Evolutionary conservation across 2,329 filamentous ascomycete genomes (phyloP), one percentile per base, ranked within the genome.

Genomic region (Phymatotrichopsis omnivora): DNA sequence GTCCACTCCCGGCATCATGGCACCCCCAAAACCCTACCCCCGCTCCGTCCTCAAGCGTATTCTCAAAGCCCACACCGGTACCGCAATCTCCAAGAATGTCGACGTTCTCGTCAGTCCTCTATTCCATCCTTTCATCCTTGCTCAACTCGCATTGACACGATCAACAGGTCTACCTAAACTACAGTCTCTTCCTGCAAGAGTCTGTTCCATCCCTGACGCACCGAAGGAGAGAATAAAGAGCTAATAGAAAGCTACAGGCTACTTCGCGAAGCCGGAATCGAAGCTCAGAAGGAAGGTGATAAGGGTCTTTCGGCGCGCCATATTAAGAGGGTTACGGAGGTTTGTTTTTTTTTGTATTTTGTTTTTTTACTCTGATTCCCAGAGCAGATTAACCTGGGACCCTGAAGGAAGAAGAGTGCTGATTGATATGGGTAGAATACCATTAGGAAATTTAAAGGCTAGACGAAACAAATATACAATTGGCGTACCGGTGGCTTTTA

Each of bases 31-130:
- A 57, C 70, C 84, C 11, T 94, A 93, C 60, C 86, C 86, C 8
- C 79, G 86, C 52, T 78, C 76, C 14, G 91, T 84, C 0, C 71
- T 94, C 57, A 91, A 86, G 65, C 87, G 86, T 64, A 89, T 93
- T 49, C 72, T 93, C 59, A 94, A 93, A 66, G 85, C 85, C 14
- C 85, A 93, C 63, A 82, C 85, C 7, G 81, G 83, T 53, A 78
- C 80, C 61, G 81, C 74, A 54, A 65, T 93, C 53, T 85, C 80
- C 68, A 91, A 85, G 64, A 87, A 91, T 64, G 82, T 79, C 23
- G 87, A 94, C 64, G 78, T 93, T 47, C 70, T 89, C 66, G 85
- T 93, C 65, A 49, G 74, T 58, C 34, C 39, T n/a, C 24, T 37
- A 33, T 46, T 19, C 22, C 49, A 8, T 11, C 17, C 17, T 8